Evolutionary conservation across 2,329 filamentous ascomycete genomes (phyloP).

Genomic region (Ophiostoma angusticollis): DNA sequence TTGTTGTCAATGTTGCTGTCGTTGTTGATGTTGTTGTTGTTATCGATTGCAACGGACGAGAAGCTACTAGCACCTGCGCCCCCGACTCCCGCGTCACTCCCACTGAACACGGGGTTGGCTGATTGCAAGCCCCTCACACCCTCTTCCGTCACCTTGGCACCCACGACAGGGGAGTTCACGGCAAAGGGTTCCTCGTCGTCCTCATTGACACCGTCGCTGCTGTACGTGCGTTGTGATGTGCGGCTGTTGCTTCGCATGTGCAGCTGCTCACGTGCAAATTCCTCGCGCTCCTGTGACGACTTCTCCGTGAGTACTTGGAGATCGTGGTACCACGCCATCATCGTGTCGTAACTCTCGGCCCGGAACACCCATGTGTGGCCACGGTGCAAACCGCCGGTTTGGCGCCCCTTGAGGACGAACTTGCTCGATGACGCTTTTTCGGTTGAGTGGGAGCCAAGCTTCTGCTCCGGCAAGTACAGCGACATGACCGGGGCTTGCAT

Average conservation of each 20-base stretch:
- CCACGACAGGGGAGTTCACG: slow-evolving; percentile 38
- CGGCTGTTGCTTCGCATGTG: slow-evolving; percentile 70
- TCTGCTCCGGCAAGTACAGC: slow-evolving; percentile 85
- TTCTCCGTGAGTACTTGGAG: slow-evolving; percentile 83
- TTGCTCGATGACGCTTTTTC: slow-evolving; percentile 82
- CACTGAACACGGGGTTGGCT: too few relatives aligned
- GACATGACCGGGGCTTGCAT: slow-evolving; percentile 91
- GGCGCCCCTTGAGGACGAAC: slow-evolving; percentile 92
- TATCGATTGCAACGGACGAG: too few relatives aligned
- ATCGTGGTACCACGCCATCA: slow-evolving; percentile 94
- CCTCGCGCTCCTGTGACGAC: slow-evolving; percentile 74
- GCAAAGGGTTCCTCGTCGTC: slow-evolving; percentile 54
- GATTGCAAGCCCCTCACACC: too few relatives aligned
- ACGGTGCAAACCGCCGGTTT: slow-evolving; percentile 85
- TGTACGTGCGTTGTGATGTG: slow-evolving; percentile 46
- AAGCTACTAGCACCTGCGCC: too few relatives aligned
- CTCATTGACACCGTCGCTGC: slow-evolving; percentile 73
- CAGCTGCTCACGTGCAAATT: slow-evolving; percentile 52
- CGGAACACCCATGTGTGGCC: slow-evolving; percentile 62
- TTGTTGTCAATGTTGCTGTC: not conserved
- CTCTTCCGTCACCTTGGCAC: too few relatives aligned
- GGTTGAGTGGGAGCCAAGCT: slow-evolving; percentile 80
- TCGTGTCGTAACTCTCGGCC: slow-evolving; percentile 70
- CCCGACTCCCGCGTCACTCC: too few relatives aligned
- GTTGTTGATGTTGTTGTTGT: not conserved